These are phyloP conservation scores for Nemophila menziesii DNA, from an alignment of 257 asterid genomes.

Conservation along the genomic window DNA sequence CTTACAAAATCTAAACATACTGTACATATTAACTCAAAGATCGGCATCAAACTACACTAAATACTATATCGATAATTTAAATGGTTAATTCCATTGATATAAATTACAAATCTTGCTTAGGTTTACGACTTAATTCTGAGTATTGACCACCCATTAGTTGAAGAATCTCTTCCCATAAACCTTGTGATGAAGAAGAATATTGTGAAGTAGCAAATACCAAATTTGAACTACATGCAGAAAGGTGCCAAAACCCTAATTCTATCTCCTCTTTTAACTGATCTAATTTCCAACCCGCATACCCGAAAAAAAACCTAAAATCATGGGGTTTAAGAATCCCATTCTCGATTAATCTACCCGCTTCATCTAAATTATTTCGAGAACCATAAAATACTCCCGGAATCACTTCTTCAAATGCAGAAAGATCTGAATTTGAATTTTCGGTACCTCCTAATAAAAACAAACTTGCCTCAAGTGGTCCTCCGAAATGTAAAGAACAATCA, in stretches of 20 bases:
- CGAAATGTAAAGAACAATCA: constrained; percentile 72
- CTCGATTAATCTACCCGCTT: constrained; percentile 58
- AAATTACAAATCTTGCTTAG: constrained; percentile 69
- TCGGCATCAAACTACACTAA: background rate
- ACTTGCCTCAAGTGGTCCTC: constrained; percentile 95
- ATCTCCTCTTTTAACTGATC: constrained; percentile 81
- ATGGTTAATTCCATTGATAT: background rate
- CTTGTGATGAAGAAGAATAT: constrained; percentile 37
- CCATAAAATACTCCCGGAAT: constrained; percentile 74
- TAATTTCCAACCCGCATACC: constrained; percentile 91
- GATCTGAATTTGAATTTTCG: constrained; percentile 28
- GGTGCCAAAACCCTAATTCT: constrained; percentile 69
- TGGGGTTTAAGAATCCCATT: constrained; percentile 54
- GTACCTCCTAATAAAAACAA: constrained; percentile 55
- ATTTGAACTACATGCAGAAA: constrained; percentile 80
- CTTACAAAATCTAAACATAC: background rate
- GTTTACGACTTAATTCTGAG: constrained; percentile 90
- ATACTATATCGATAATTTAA: background rate
- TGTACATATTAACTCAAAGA: constrained; percentile 13
- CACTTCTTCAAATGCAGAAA: constrained; percentile 59
- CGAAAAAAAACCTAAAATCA: constrained; percentile 79
- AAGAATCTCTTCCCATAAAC: constrained; percentile 84
- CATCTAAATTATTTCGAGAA: constrained; percentile 66
- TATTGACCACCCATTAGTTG: constrained; percentile 93
- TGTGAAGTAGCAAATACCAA: constrained; percentile 45